A percentile compares a stretch with the other conserved stretches of the same genome.
These are phyloP conservation scores for Phaseolus coccineus DNA, from an alignment of 331 rosid species.

Conservation along the genomic window DNA sequence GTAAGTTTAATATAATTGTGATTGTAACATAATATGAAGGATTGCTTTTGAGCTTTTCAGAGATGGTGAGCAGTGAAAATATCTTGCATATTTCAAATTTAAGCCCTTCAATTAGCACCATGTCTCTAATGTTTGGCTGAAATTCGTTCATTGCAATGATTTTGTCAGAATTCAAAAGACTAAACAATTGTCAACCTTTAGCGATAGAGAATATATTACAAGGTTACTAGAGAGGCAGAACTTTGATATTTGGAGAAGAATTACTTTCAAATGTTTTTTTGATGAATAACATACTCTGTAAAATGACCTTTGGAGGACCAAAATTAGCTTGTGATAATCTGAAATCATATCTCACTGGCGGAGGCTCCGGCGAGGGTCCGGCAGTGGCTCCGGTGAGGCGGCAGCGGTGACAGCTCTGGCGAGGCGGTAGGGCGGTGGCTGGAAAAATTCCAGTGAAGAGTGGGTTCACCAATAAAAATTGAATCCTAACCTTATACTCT, in stretches of 20 bases:
- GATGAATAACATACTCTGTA: not conserved
- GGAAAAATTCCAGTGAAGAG: too few relatives aligned
- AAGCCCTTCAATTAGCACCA: conserved; percentile 5
- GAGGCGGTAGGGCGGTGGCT: too few relatives aligned
- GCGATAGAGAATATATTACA: conserved; percentile 1
- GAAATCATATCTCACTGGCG: conserved; percentile 8
- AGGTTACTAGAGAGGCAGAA: conserved; percentile 13
- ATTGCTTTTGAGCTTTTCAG: conserved; percentile 7
- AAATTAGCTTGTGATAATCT: conserved; percentile 9
- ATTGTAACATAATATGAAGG: conserved; percentile 20
- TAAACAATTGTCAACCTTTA: conserved; percentile 1
- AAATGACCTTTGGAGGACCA: conserved; percentile 4
- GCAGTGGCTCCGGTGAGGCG: too few relatives aligned
- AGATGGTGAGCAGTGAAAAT: conserved; percentile 11
- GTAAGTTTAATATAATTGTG: conserved; percentile 47
- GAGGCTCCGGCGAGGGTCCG: too few relatives aligned
- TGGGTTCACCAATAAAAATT: too few relatives aligned
- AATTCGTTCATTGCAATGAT: conserved; percentile 1
- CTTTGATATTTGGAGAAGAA: conserved; percentile 13
- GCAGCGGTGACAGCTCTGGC: too few relatives aligned
- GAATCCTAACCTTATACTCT: too few relatives aligned
- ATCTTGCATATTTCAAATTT: conserved; percentile 27
- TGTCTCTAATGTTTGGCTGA: not conserved
- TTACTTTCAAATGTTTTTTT: conserved; percentile 6
- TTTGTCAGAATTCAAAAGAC: conserved; percentile 25